Conservation (phyloP, 2,329 filamentous ascomycete species). For the Fusarium kyushuense region DNA sequence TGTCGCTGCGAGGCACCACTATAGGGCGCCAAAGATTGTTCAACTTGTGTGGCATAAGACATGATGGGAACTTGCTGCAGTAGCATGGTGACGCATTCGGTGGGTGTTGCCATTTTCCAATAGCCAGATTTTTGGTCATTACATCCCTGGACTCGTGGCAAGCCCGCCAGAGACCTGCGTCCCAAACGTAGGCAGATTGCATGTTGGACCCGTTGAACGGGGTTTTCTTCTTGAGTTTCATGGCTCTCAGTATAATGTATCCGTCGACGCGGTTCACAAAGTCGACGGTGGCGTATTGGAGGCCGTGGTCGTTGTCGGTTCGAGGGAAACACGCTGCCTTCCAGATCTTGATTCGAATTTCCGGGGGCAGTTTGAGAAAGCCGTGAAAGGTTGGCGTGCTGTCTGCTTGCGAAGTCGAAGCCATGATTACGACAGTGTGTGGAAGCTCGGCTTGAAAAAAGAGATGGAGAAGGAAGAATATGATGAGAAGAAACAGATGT, state of each 20-base stretch:
- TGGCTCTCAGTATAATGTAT: not conserved
- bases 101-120: not conserved
- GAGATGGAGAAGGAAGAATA: too few relatives aligned
- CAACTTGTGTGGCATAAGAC: not conserved
- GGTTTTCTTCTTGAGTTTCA: not conserved
- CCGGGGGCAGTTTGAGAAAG: not conserved
- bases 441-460: too few relatives aligned
- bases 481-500: too few relatives aligned
- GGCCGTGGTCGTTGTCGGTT: fast-evolving
- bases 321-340: not conserved
- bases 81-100: too few relatives aligned
- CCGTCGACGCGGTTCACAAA: fast-evolving
- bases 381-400: not conserved
- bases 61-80: not conserved
- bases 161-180: slow-evolving; percentile 16
- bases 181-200: slow-evolving; percentile 17
- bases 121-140: fast-evolving
- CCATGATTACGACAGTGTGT: too few relatives aligned
- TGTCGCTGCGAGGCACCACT: not conserved
- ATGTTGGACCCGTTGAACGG: not conserved
- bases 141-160: slow-evolving; percentile 9
- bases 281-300: not conserved
- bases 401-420: too few relatives aligned
- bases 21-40: not conserved
- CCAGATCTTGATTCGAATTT: slow-evolving; percentile 12